These are phyloP conservation scores for Aspergillus bridgeri DNA, from an alignment of 495 filamentous ascomycete species.

Conservation along the genomic window DNA sequence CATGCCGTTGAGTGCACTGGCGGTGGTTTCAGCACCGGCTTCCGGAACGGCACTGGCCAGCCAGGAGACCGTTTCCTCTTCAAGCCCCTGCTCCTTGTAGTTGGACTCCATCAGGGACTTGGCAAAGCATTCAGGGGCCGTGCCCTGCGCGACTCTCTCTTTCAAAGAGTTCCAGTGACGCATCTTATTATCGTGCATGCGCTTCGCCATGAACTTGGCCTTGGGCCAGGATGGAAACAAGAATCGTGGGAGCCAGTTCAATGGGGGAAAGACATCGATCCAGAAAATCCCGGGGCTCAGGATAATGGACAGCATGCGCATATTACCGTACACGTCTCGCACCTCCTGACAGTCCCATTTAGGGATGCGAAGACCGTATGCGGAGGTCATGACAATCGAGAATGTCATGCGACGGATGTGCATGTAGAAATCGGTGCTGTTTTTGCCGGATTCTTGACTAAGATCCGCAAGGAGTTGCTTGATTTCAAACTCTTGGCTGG, in stretches of 20 bases:
- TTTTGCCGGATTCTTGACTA: constrained; percentile 15
- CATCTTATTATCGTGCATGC: not conserved
- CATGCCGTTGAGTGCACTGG: constrained; percentile 14
- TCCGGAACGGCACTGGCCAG: not conserved
- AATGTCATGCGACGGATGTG: constrained; percentile 28
- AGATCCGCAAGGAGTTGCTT: constrained; percentile 51
- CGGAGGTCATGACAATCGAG: constrained; percentile 26
- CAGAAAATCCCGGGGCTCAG: not conserved
- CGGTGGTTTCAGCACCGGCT: constrained; percentile 22
- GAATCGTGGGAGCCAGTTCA: not conserved
- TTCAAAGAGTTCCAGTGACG: not conserved
- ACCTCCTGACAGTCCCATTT: constrained; percentile 15
- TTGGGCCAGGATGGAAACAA: not conserved
- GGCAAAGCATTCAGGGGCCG: constrained; percentile 5
- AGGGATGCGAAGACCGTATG: constrained; percentile 26
- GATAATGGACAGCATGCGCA: not conserved
- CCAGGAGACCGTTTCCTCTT: not conserved
- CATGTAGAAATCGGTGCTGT: constrained; percentile 22
- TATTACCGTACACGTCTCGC: not conserved
- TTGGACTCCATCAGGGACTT: not conserved
- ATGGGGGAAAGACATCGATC: not conserved
- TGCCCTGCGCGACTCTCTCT: not conserved
- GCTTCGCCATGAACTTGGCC: not conserved
- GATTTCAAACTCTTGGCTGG: constrained; percentile 45
- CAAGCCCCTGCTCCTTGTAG: not conserved